These are phyloP conservation scores for Metschnikowia corniflorae DNA, from an alignment of 805 yeast species.

Conservation along the genomic window DNA sequence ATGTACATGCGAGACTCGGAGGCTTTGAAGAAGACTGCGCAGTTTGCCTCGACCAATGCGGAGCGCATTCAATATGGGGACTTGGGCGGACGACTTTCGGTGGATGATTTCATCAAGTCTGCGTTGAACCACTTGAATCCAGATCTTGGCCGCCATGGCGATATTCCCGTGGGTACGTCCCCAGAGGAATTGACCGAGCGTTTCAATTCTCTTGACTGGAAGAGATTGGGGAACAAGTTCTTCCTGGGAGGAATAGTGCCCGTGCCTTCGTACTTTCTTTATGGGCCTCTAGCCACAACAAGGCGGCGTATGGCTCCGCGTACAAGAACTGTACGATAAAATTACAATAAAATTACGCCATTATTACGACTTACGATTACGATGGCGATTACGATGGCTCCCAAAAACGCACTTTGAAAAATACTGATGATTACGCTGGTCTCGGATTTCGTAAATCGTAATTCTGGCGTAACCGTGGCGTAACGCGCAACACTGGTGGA, in stretches of 20 bases:
- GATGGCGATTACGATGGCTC: no score
- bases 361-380: no score
- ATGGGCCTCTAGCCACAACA: slow-evolving; percentile 69
- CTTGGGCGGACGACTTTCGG: slow-evolving; percentile 46
- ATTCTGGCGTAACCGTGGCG: no score
- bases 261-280: slow-evolving; percentile 53
- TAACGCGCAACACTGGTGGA: no score
- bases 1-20: slow-evolving; percentile 54
- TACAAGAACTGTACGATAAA: slow-evolving; percentile 31
- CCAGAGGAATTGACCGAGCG: slow-evolving; percentile 7
- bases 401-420: no score
- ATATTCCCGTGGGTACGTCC: not conserved
- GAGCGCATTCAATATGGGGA: slow-evolving; percentile 58
- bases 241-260: slow-evolving; percentile 46
- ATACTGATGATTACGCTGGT: no score
- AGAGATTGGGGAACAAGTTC: slow-evolving; percentile 51
- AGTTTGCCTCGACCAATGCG: slow-evolving; percentile 61
- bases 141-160: slow-evolving; percentile 10
- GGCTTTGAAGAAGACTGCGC: slow-evolving; percentile 56
- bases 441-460: no score
- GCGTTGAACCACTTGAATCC: slow-evolving; percentile 32
- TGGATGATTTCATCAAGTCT: slow-evolving; percentile 43
- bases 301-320: slow-evolving; percentile 40
- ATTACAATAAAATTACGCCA: no score
- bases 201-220: slow-evolving; percentile 56